Evolutionary conservation across 2,329 filamentous ascomycete genomes (phyloP).

Genomic region (Westerdykella aurantiaca): DNA sequence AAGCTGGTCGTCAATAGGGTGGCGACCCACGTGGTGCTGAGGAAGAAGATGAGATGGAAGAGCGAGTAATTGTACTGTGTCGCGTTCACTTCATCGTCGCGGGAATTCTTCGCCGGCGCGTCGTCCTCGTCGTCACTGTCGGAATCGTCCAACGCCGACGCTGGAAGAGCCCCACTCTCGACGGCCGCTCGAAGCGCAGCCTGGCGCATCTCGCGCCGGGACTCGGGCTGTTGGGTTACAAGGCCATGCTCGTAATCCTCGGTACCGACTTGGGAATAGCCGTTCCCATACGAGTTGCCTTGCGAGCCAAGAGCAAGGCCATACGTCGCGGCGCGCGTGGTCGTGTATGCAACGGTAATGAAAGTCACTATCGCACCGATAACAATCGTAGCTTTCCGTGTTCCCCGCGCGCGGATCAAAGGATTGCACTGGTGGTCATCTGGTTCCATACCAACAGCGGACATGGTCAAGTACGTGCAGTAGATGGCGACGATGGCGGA

Average conservation of each 20-base stretch:
- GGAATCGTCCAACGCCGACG: constrained; percentile 76
- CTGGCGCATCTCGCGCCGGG: constrained; percentile 83
- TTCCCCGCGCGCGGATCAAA: constrained; percentile 75
- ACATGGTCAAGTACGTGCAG: constrained; percentile 98
- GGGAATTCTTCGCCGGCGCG: constrained; percentile 53
- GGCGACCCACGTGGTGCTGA: constrained; percentile 92
- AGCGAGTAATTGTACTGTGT: constrained; percentile 96
- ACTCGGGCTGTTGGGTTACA: constrained; percentile 75
- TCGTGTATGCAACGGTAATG: constrained; percentile 95
- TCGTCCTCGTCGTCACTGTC: constrained; percentile 60
- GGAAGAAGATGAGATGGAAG: constrained; percentile 96
- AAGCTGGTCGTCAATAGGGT: constrained; percentile 81
- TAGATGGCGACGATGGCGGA: constrained; percentile 96
- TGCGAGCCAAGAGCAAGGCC: constrained; percentile 66
- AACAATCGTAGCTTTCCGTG: constrained; percentile 82
- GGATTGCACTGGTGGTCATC: constrained; percentile 94
- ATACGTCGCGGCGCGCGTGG: constrained; percentile 90
- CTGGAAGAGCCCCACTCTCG: constrained; percentile 84
- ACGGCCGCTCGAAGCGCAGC: constrained; percentile 88
- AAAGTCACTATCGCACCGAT: constrained; percentile 94
- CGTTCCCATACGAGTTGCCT: constrained; percentile 48
- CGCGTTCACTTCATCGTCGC: constrained; percentile 80
- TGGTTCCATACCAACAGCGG: constrained; percentile 96
- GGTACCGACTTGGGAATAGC: constrained; percentile 56
- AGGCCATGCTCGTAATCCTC: constrained; percentile 78